A percentile compares a stretch with the other conserved stretches of the same genome.
These are phyloP conservation scores for Goffeauzyma gilvescens DNA, from an alignment of 768 basidiomycete genomes.

Conservation along the genomic window DNA sequence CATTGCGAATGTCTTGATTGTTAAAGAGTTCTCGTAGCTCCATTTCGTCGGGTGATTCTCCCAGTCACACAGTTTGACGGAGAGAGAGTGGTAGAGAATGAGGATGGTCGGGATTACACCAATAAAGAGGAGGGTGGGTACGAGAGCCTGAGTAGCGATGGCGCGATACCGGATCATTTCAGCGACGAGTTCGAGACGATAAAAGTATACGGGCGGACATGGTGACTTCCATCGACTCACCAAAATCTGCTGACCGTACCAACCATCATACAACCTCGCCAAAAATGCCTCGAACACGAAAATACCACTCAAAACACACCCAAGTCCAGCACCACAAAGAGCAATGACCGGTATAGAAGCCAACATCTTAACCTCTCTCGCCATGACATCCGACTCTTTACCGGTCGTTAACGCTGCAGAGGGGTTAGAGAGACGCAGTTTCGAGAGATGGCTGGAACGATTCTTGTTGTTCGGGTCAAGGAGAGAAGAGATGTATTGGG, in stretches of 20 bases:
- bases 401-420: constrained; percentile 6
- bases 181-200: no score
- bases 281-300: constrained; percentile 67
- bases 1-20: constrained; percentile 76
- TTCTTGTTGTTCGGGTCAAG: constrained; percentile 11
- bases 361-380: constrained; percentile 25
- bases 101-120: constrained; percentile 63
- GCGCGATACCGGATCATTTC: no score
- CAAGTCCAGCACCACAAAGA: constrained; percentile 51
- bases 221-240: constrained; percentile 40
- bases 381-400: no score
- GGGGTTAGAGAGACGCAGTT: no score
- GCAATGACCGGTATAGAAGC: constrained; percentile 35
- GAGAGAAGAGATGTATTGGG: constrained; percentile 24
- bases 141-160: constrained; percentile 53
- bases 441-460: constrained; percentile 13
- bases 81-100: constrained; percentile 49
- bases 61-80: constrained; percentile 57
- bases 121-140: constrained; percentile 67
- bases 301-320: constrained; percentile 54
- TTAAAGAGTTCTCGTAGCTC: constrained; percentile 56
- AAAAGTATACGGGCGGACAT: neutral
- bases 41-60: constrained; percentile 78
- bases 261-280: constrained; percentile 66
- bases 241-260: constrained; percentile 57